Base-by-base conservation (phyloP, 139 green algal genomes). In the Tetradesmus obliquus region DNA sequence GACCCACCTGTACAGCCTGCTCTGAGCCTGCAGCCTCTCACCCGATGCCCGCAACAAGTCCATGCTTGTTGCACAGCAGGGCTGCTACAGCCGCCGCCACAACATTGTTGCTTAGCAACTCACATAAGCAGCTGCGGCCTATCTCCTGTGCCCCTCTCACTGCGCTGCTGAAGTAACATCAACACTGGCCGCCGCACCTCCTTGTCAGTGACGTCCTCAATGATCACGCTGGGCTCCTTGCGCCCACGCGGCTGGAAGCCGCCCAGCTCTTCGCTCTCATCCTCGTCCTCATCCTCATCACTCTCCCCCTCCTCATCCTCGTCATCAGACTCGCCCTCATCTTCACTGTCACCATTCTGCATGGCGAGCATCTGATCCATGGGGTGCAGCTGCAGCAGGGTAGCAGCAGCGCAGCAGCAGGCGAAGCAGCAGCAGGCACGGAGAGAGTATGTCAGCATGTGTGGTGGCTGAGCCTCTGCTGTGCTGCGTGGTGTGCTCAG, bases 201-300 rank as follows among this genome's bases (percentile, higher is more conserved):
- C 19, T 93, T 82, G 45, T 91, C 93, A 51, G 79, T 91, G 55
- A 96, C 71, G 55, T 97, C 95, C 91, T 97, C 87, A 79, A 97
- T 97, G n/a, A 94, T 91, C 7, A 96, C 94, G 6, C 89, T 80
- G 9, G 94, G 91, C 84, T 92, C 82, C 57, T 86, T 87, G 69
- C 53, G 54, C 3, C 57, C 66, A 93, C 72, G 69, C 84, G 82
- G 82, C 60, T 72, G 55, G 87, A 55, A 62, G 3, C 88, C 93
- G 20, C 90, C 87, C 15, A 89, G 24, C 55, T 94, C 92, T 15
- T 88, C 69, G 7, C 79, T 53, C 7, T 90, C 88, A 19, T 60
- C 24, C 9, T 87, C 76, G 24, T 92, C 86, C 91, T 90, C 79
- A 84, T 94, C 91, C 54, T 94, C 91, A 17, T 91, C 88, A 57